Base-by-base conservation (phyloP, 345 rosid species). In the Eucalyptus dawsonii region DNA sequence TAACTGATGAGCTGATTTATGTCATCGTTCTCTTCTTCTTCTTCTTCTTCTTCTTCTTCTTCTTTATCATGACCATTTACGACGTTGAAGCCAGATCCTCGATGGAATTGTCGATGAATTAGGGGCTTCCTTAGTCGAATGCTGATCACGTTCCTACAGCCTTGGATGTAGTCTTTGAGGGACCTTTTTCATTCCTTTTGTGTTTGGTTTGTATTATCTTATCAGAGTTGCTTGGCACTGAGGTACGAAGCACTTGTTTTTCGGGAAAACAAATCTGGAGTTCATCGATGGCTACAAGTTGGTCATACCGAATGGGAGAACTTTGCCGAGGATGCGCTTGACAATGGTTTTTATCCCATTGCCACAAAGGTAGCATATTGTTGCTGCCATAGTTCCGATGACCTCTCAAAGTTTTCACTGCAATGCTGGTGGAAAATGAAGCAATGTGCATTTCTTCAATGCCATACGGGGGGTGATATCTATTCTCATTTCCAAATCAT, bases 141-240 rank as follows among this genome's bases (percentile, higher is more conserved):
- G 47, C 85, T 37, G 5, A 37, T 76, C 85, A 22, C 47, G 45
- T 40, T 40, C 47, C 25, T 76, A 76, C 47, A 40, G 27, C 47
- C 85, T 76, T 4, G 85, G 85, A 21, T 76, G 47, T 44, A 37
- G 85, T 40, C 85, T 76, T 76, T 40, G 29, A 40, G 27, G 85
- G 85, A 4, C 8, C 22, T 76, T 37, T 40, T 87, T 34, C 19
- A 72, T 50, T 21, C 22, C 31, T 19, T 50, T 76, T 21, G 56
- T 76, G 60, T 49, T 67, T 50, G 85, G 47, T 56, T 17, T 87
- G 15, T 86, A 54, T 40, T 8, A 58, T 88, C 27, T 88, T 87
- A 14, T 8, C 89, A 95, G 99, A 95, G 95, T 90, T 95, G 95
- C 92, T 93, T 96, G 91, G 98, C 97, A 25, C 72, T 96, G 92